phyloP scores from a whole-genome alignment of 257 asterid species.

The Solanum neorickii region DNA sequence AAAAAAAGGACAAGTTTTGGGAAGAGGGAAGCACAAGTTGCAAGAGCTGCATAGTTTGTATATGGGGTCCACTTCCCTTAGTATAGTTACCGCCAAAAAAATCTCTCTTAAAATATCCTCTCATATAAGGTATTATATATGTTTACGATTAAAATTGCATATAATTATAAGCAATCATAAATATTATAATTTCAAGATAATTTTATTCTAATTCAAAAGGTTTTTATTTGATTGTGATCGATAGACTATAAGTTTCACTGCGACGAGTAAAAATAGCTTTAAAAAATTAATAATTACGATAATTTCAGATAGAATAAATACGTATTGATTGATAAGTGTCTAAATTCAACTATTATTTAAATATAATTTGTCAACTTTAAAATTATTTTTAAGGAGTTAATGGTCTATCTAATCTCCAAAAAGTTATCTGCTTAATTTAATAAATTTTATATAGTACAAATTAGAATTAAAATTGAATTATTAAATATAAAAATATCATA shows the following conservation, averaged over 20 bases:
- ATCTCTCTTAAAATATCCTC: neutral
- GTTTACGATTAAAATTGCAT: no score
- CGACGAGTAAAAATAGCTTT: neutral
- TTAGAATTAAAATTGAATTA: neutral
- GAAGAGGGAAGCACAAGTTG: constrained; percentile 23
- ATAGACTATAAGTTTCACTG: neutral
- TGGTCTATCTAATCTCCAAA: neutral
- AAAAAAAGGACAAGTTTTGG: constrained; percentile 11
- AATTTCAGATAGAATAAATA: neutral
- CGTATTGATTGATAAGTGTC: neutral
- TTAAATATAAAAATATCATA: no score
- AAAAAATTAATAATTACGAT: no score
- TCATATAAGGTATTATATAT: no score
- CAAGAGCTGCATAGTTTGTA: constrained; percentile 12
- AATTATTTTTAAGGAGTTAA: neutral
- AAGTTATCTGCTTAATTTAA: neutral
- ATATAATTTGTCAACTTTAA: neutral
- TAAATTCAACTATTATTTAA: neutral
- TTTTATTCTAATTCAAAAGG: neutral
- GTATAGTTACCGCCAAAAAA: constrained; percentile 9
- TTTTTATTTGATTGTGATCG: neutral
- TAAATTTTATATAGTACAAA: no score
- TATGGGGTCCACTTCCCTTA: constrained; percentile 25
- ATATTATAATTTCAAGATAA: no score
- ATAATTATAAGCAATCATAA: no score